phyloP scores from a whole-genome alignment of 805 yeast species.

The Pichia californica region DNA sequence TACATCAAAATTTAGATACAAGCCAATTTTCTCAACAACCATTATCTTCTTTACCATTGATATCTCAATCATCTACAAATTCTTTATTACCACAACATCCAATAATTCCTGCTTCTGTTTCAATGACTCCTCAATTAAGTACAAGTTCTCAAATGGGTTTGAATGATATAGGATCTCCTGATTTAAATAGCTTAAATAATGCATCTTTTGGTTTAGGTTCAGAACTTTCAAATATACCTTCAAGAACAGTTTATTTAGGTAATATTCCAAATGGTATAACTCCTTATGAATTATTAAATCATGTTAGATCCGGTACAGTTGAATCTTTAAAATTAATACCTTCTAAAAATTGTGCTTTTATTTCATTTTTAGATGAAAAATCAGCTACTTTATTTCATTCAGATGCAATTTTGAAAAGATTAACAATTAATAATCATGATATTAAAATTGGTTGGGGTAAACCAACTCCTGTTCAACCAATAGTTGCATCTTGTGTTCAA shows the following conservation, averaged over 20 bases:
- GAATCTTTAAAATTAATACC: constrained; percentile 77
- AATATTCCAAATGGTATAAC: constrained; percentile 79
- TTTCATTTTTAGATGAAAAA: constrained; percentile 83
- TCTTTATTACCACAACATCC: constrained; percentile 1
- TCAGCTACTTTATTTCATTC: constrained; percentile 89
- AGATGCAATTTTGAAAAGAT: constrained; percentile 80
- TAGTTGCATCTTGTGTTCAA: constrained; percentile 68
- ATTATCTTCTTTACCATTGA: not conserved
- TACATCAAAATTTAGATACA: constrained; percentile 1
- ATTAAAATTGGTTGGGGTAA: constrained; percentile 93
- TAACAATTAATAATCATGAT: constrained; percentile 74
- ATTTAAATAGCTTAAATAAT: not conserved
- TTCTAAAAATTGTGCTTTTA: constrained; percentile 80
- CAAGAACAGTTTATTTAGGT: constrained; percentile 86
- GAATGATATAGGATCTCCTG: constrained; percentile 4
- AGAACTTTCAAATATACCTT: constrained; percentile 25
- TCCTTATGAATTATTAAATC: constrained; percentile 77
- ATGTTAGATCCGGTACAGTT: constrained; percentile 84
- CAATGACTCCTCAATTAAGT: constrained; percentile 16
- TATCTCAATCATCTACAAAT: not conserved
- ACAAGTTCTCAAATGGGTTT: constrained; percentile 7
- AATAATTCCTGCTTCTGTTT: constrained; percentile 1
- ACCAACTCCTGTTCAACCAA: constrained; percentile 64
- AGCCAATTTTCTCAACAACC: constrained; percentile 7
- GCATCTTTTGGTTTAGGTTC: not conserved